Evolutionary conservation across 495 filamentous ascomycete species (phyloP).

Genomic region (Hypomontagnella monticulosa): DNA sequence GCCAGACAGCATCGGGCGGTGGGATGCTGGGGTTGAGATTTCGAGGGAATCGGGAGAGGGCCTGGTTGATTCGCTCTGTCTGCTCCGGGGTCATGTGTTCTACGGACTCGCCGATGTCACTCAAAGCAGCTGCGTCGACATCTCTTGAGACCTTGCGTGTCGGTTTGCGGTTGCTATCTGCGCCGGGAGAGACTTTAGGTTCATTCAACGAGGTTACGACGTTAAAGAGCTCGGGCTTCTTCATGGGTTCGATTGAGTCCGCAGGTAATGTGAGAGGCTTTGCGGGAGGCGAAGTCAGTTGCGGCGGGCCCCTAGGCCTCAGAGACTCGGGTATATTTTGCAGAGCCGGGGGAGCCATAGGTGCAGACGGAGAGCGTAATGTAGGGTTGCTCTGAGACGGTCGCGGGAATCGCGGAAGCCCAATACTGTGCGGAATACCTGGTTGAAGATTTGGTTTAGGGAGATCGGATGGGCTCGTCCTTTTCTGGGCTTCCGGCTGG

Average conservation of each 20-base stretch:
- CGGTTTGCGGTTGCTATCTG: slow-evolving; percentile 15
- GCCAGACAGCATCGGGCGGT: slow-evolving; percentile 34
- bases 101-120: slow-evolving; percentile 33
- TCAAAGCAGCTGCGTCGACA: slow-evolving; percentile 14
- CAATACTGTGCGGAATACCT: background rate
- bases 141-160: slow-evolving; percentile 29
- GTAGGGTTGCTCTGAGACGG: slow-evolving; percentile 31
- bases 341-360: background rate
- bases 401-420: slow-evolving; percentile 30
- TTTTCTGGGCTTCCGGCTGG: slow-evolving; percentile 31
- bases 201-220: slow-evolving; percentile 33
- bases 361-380: slow-evolving; percentile 15
- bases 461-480: slow-evolving; percentile 31
- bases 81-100: slow-evolving; percentile 33
- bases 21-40: background rate
- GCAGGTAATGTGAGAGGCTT: slow-evolving; percentile 24
- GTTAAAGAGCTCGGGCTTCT: slow-evolving; percentile 34
- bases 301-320: slow-evolving; percentile 14
- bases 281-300: slow-evolving; percentile 3
- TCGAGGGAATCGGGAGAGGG: slow-evolving; percentile 39
- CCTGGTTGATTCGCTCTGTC: slow-evolving; percentile 19
- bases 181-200: slow-evolving; percentile 12
- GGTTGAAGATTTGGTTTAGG: background rate
- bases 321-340: slow-evolving; percentile 24
- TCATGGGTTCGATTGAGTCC: slow-evolving; percentile 23